phyloP scores from a whole-genome alignment of 164 flowering plant species.

The Litsea cubeba region DNA sequence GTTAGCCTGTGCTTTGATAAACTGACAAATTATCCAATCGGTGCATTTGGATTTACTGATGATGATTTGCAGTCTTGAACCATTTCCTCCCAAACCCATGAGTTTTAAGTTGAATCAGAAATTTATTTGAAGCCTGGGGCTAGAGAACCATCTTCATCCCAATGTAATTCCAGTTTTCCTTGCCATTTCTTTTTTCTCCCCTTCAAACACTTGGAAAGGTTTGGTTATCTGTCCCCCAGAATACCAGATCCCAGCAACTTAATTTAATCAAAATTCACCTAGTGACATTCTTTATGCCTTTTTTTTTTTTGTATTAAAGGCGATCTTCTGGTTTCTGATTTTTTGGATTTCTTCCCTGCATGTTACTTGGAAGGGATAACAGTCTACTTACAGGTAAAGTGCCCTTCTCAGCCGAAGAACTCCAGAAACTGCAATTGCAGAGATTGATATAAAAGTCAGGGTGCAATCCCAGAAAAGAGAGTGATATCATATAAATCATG shows the following conservation, averaged over 20 bases:
- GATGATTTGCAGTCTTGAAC: no score
- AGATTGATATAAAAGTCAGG: background rate
- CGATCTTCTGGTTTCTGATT: background rate
- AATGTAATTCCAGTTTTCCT: no score
- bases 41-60: background rate
- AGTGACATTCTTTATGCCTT: no score
- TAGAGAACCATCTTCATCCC: no score
- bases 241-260: no score
- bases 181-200: no score
- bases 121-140: background rate
- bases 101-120: background rate
- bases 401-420: conserved; percentile 26
- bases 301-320: background rate
- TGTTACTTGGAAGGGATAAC: background rate
- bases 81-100: background rate
- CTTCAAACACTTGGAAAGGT: no score
- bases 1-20: no score
- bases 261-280: no score
- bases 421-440: conserved; percentile 48
- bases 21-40: background rate
- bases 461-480: background rate
- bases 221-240: no score
- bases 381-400: conserved; percentile 44
- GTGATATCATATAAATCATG: background rate
- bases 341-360: background rate